Evolutionary conservation across 345 rosid genomes (phyloP).

Genomic region (Boechera stricta): DNA sequence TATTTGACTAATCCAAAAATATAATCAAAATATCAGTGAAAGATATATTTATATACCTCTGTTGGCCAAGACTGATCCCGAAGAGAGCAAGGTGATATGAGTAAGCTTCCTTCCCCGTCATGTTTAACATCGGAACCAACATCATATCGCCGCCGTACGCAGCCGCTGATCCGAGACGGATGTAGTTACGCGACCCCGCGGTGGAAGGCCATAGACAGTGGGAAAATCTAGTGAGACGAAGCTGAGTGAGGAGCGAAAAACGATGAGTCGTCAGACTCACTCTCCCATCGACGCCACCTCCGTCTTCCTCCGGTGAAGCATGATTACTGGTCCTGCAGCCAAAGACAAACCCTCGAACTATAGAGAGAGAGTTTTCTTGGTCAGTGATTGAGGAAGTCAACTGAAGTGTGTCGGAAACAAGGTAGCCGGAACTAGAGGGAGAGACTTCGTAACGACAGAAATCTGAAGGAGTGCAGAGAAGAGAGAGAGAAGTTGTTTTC

Average conservation of each 20-base stretch:
- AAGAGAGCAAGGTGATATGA: slow-evolving; percentile 37
- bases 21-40: background rate
- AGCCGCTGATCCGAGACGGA: slow-evolving; percentile 43
- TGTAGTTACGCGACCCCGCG: slow-evolving; percentile 39
- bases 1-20: background rate
- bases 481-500: slow-evolving; percentile 21
- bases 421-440: slow-evolving; percentile 34
- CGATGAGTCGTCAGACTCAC: slow-evolving; percentile 43
- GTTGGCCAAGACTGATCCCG: slow-evolving; percentile 34
- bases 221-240: slow-evolving; percentile 36
- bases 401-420: slow-evolving; percentile 47
- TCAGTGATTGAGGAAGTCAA: slow-evolving; percentile 42
- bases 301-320: slow-evolving; percentile 28
- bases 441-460: slow-evolving; percentile 41
- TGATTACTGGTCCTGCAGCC: slow-evolving; percentile 41
- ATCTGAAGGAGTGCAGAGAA: slow-evolving; percentile 36
- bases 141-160: slow-evolving; percentile 33
- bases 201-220: slow-evolving; percentile 46
- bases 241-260: slow-evolving; percentile 43
- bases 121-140: slow-evolving; percentile 39
- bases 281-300: slow-evolving; percentile 39
- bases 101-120: slow-evolving; percentile 28
- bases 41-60: slow-evolving; percentile 18
- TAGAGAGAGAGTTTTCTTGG: slow-evolving; percentile 41
- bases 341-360: slow-evolving; percentile 45